Base-by-base conservation (phyloP, 768 basidiomycete genomes). In the Lenzites betulinus region DNA sequence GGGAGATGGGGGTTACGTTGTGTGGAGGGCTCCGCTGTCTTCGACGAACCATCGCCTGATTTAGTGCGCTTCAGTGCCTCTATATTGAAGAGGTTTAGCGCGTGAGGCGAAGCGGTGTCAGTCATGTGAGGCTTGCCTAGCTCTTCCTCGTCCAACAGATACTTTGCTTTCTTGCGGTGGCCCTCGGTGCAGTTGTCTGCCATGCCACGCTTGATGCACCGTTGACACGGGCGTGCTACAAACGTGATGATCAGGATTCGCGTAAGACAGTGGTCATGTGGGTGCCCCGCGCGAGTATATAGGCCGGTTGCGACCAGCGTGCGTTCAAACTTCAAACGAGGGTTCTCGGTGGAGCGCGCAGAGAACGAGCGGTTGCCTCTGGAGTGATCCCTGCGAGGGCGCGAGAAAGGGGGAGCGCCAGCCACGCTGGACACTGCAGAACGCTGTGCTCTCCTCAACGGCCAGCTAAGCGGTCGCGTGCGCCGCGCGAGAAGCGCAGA, bases 81-180 rank as follows among this genome's bases (percentile, higher is more conserved):
- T 82, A 70, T 22, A 39, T 41, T 35, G 38, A 30, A 25, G 28
- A 69, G 73, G 41, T 39, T 59, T 54, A 64, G 60, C 76, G 69
- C n/a, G 73, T 73, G 67, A 9, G 28, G 42, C 35, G 28, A n/a
- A 26, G 13, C 36, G 18, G 39, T 47, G 51, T 23, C 22, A 35
- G 20, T 62, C 53, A 67, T 53, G 61, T 58, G 51, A 63, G 62
- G 74, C 81, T 59, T 71, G 92, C 94, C 90, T 57, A 95, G 87
- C 72, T 98, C 95, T 47, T 92, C 91, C 42, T 95, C 93, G 73
- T 96, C 93, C 58, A 96, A 79, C 16, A 99, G 84, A 74, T 98
- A 99, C 70, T 98, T 98, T 11, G 97, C 96, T 76, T 98, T 98
- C 76, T 99, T 99, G 68, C 97, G 86, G 64, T 91, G 90, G 1